Conservation (phyloP, 176 grass and related monocot genomes). For the Carex cristatella region DNA sequence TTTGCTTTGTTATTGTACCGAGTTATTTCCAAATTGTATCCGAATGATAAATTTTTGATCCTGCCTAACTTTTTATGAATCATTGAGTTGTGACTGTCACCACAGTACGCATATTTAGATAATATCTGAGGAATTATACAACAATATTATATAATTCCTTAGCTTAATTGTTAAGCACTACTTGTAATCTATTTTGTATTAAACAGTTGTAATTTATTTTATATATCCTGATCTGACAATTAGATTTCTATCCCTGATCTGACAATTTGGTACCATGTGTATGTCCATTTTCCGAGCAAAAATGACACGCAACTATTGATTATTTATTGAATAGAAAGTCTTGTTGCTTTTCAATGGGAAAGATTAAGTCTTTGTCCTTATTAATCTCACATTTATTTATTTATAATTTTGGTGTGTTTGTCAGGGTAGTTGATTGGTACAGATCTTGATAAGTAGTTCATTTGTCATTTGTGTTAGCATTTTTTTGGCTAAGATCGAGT, state of each 20-base stretch:
- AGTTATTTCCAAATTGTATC: too few species aligned
- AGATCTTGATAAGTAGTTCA: neutral
- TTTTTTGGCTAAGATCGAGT: conserved; percentile 8
- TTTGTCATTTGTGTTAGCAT: neutral
- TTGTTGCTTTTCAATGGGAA: conserved; percentile 6
- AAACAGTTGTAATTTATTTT: neutral
- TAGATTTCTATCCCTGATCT: neutral
- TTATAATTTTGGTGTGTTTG: neutral
- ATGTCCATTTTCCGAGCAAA: conserved; percentile 2
- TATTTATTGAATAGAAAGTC: conserved; percentile 2
- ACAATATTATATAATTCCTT: neutral
- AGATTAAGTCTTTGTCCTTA: conserved; percentile 8
- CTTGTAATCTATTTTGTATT: neutral
- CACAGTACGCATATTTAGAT: neutral
- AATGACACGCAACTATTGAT: conserved; percentile 1
- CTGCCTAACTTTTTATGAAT: too few species aligned
- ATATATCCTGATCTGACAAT: neutral
- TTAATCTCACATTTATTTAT: too few species aligned
- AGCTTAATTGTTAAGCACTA: neutral
- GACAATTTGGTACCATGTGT: conserved; percentile 6
- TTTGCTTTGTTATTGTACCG: too few species aligned
- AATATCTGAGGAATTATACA: neutral
- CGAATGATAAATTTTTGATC: too few species aligned
- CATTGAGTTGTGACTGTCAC: too few species aligned
- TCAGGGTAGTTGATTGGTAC: conserved; percentile 1